phyloP scores from a whole-genome alignment of 352 stramenopile genomes.

The Phytophthora syringae region DNA sequence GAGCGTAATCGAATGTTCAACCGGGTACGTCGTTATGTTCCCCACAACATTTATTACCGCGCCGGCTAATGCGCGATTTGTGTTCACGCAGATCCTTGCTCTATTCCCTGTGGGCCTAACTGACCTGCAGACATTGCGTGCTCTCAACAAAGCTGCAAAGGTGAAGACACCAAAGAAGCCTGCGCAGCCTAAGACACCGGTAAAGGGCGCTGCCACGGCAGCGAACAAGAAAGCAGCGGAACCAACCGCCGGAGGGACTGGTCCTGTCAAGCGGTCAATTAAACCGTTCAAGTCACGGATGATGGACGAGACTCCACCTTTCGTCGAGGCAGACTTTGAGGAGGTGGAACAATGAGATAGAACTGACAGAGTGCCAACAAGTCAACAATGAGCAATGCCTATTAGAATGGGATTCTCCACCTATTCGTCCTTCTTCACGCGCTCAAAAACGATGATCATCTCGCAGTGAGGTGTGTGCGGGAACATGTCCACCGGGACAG shows the following conservation, averaged over 20 bases:
- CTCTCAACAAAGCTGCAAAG: slow-evolving; percentile 75
- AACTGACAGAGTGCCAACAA: slow-evolving; percentile 11
- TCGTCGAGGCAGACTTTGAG: slow-evolving; percentile 73
- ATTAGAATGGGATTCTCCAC: slow-evolving; percentile 15
- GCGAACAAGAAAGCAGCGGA: slow-evolving; percentile 52
- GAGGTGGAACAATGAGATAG: slow-evolving; percentile 52
- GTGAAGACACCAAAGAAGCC: slow-evolving; percentile 61
- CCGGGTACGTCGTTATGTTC: slow-evolving; percentile 39
- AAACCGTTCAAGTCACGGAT: slow-evolving; percentile 83
- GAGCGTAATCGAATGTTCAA: slow-evolving; percentile 89
- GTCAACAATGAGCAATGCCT: slow-evolving; percentile 8
- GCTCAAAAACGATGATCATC: slow-evolving; percentile 98
- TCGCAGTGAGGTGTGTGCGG: slow-evolving; percentile 98
- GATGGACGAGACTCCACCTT: slow-evolving; percentile 69
- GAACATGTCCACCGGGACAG: slow-evolving; percentile 99
- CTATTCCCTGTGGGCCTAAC: slow-evolving; percentile 71
- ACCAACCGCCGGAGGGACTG: slow-evolving; percentile 18
- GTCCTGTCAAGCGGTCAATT: slow-evolving; percentile 58
- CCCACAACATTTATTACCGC: neutral
- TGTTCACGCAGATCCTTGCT: slow-evolving; percentile 47
- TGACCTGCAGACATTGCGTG: slow-evolving; percentile 69
- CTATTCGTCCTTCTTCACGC: slow-evolving; percentile 49
- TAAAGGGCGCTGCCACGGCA: slow-evolving; percentile 26
- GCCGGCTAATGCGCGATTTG: neutral
- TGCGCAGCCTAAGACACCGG: slow-evolving; percentile 32